Conservation (phyloP, 306 rosid genomes). For the Prunus fruticosa region DNA sequence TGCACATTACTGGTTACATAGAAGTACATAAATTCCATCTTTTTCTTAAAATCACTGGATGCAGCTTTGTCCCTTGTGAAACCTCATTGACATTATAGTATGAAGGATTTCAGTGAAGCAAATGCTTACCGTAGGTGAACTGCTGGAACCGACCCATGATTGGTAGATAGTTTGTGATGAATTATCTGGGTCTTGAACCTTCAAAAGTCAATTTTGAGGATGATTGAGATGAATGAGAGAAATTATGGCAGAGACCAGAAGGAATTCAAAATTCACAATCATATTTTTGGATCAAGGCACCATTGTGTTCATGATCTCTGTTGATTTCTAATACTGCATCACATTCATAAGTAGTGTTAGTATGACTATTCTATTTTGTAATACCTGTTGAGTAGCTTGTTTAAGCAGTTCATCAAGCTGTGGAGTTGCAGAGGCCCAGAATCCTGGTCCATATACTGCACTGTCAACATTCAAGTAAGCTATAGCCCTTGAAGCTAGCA, state of each 20-base stretch:
- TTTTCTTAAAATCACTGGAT: neutral
- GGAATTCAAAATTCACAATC: neutral
- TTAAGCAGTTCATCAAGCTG: constrained; percentile 70
- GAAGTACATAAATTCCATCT: neutral
- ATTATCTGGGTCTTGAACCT: constrained; percentile 74
- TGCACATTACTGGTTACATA: neutral
- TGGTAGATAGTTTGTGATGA: constrained; percentile 59
- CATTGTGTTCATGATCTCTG: neutral
- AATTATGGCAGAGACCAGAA: neutral
- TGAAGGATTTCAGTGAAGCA: neutral
- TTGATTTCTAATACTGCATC: neutral
- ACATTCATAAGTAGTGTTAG: neutral
- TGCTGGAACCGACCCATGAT: constrained; percentile 49
- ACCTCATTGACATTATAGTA: neutral
- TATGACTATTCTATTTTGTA: neutral
- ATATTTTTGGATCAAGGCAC: neutral
- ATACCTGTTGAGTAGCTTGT: constrained; percentile 63
- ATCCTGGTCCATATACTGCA: constrained; percentile 51
- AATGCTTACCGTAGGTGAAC: constrained; percentile 45
- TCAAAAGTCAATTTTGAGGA: constrained; percentile 14
- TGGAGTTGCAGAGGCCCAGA: constrained; percentile 58
- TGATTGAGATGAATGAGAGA: neutral
- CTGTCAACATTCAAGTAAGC: constrained; percentile 73
- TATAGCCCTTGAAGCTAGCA: constrained; percentile 65
- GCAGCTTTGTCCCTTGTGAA: neutral